Base-by-base conservation (phyloP, 257 asterid genomes). In the Solanum megistacrolobum region DNA sequence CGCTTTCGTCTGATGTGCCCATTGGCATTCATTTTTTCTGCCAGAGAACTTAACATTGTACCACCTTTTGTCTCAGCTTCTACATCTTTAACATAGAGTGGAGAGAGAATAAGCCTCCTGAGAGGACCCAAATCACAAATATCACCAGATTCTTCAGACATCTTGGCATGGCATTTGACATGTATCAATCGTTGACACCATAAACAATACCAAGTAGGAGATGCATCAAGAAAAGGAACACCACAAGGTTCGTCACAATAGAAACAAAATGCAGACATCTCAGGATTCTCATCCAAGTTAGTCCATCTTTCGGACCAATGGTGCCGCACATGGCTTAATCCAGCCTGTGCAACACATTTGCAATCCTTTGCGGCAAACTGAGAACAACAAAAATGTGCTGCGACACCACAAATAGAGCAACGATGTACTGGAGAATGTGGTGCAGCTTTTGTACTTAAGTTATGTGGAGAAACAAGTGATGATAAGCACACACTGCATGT, bases 281-380 rank as follows among this genome's bases (percentile, higher is more conserved):
- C 98, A 66, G 97, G 94, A 89, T 93, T 93, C 84, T 94, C 98
- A 86, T 93, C 98, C 90, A 92, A 91, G 76, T 92, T 93, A 86
- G 88, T 91, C 98, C 98, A 95, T 93, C 97, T 92, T 89, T 95
- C 98, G 7, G 98, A 93, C 98, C 98, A 95, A 62, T 95, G 98
- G 91, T 95, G 98, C 91, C 89, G 95, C 74, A 95, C 92, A 88
- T 90, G 91, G 87, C 88, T 86, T 84, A 87, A 92, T 85, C 97
- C 96, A 89, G 92, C 95, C 90, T 94, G 98, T 58, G 96, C 94
- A 65, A 93, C 94, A 79, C 98, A 95, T 87, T 95, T 95, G 88
- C 98, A 95, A 89, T 94, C 98, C 89, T 91, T 93, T 76, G 96
- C 90, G 85, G 98, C 96, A 87, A 90, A 92, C 87, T 83, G 88